Conservation (phyloP, 345 rosid species). For the Rhodomyrtus tomentosa region DNA sequence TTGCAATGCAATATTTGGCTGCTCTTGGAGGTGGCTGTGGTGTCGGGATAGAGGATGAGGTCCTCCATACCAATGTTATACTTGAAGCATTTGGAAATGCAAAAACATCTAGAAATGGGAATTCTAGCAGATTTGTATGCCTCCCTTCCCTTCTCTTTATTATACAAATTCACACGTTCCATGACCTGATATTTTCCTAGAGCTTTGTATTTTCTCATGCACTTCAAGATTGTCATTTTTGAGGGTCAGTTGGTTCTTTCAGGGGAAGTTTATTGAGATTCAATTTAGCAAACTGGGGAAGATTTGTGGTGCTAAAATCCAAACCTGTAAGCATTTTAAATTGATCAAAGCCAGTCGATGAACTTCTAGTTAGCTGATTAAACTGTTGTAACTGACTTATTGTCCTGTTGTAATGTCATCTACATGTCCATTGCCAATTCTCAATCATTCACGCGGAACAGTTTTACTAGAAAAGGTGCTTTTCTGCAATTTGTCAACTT, state of each 20-base stretch:
- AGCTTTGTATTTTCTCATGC: neutral
- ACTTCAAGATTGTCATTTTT: neutral
- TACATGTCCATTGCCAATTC: neutral
- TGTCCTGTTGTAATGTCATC: neutral
- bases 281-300: slow-evolving; percentile 70
- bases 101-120: slow-evolving; percentile 78
- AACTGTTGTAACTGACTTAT: slow-evolving; percentile 14
- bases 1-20: slow-evolving; percentile 85
- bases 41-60: slow-evolving; percentile 56
- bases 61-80: slow-evolving; percentile 56
- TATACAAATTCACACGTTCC: neutral
- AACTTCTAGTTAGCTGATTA: neutral
- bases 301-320: slow-evolving; percentile 76
- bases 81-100: slow-evolving; percentile 99
- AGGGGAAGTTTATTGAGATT: slow-evolving; percentile 91
- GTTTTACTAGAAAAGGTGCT: slow-evolving; percentile 93
- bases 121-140: slow-evolving; percentile 95
- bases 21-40: slow-evolving; percentile 64
- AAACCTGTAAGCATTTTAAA: slow-evolving; percentile 56
- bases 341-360: neutral
- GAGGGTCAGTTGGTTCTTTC: neutral
- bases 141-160: neutral
- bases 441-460: slow-evolving; percentile 1
- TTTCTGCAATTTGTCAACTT: slow-evolving; percentile 4
- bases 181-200: neutral